These are phyloP conservation scores for Arthrobotrys conoides DNA, from an alignment of 2,329 filamentous ascomycete species.

Conservation along the genomic window DNA sequence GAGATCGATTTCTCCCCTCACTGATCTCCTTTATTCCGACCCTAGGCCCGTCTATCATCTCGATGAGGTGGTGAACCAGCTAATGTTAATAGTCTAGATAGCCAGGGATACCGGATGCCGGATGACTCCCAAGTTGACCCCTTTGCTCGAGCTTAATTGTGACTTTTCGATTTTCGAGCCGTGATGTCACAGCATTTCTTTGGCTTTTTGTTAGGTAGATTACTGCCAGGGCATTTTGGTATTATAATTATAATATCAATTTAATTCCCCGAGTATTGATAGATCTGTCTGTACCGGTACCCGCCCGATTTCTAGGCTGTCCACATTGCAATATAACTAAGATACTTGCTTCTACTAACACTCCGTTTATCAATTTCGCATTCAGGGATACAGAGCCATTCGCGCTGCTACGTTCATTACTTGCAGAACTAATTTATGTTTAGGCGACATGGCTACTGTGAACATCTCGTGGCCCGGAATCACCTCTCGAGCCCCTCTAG, in stretches of 20 bases:
- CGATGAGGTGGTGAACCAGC: neutral
- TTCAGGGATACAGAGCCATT: neutral
- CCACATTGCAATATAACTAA: neutral
- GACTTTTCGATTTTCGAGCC: neutral
- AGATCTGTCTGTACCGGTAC: neutral
- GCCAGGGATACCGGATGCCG: neutral
- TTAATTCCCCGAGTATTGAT: neutral
- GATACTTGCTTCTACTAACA: neutral
- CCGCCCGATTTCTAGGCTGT: neutral
- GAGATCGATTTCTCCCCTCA: neutral
- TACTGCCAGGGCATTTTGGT: neutral
- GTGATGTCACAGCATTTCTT: neutral
- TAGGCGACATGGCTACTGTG: slow-evolving; percentile 3
- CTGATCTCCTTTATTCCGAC: neutral
- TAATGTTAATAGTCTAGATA: neutral
- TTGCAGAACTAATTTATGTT: slow-evolving; percentile 13
- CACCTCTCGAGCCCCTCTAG: neutral
- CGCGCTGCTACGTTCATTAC: neutral
- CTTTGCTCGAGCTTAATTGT: neutral
- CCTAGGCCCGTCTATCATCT: neutral
- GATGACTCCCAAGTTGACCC: slow-evolving; percentile 5
- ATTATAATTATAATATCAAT: slow-evolving; percentile 10
- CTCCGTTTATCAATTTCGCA: neutral
- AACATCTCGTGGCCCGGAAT: neutral
- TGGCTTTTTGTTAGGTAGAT: slow-evolving; percentile 4